These are phyloP conservation scores for Chlamydomonas urium DNA, from an alignment of 139 green algal species.

Conservation along the genomic window DNA sequence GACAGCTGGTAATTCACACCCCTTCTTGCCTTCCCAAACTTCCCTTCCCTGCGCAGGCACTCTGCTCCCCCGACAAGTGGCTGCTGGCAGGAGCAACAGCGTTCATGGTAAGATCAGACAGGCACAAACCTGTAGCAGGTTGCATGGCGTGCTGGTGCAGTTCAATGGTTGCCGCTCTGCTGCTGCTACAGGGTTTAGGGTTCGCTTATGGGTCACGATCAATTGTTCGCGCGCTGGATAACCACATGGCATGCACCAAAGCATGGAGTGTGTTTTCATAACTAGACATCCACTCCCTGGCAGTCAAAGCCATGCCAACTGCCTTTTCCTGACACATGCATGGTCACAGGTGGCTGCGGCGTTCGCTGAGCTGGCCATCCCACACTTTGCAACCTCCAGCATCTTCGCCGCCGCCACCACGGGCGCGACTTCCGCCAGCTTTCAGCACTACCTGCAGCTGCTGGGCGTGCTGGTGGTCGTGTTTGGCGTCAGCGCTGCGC, in stretches of 20 bases:
- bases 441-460: constrained; percentile 38
- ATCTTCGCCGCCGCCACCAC: constrained; percentile 58
- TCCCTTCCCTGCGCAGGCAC: too few relatives aligned
- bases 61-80: neutral
- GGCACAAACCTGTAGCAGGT: neutral
- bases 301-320: too few relatives aligned
- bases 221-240: too few relatives aligned
- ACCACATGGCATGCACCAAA: too few relatives aligned
- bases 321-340: neutral
- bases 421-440: constrained; percentile 15
- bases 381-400: constrained; percentile 62
- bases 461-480: constrained; percentile 47
- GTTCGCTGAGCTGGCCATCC: constrained; percentile 68
- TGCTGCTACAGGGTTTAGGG: neutral
- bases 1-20: too few relatives aligned
- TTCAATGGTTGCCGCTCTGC: neutral
- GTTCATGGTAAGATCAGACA: constrained; percentile 2
- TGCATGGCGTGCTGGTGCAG: neutral
- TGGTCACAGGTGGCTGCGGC: constrained; percentile 32
- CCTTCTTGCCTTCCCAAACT: too few relatives aligned
- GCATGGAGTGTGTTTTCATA: neutral
- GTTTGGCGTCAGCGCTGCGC: constrained; percentile 56
- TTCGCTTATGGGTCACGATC: neutral
- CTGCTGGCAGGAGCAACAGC: neutral
- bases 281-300: neutral